These are phyloP conservation scores for Abelmoschus esculentus DNA, from an alignment of 345 rosid species.

Conservation along the genomic window DNA sequence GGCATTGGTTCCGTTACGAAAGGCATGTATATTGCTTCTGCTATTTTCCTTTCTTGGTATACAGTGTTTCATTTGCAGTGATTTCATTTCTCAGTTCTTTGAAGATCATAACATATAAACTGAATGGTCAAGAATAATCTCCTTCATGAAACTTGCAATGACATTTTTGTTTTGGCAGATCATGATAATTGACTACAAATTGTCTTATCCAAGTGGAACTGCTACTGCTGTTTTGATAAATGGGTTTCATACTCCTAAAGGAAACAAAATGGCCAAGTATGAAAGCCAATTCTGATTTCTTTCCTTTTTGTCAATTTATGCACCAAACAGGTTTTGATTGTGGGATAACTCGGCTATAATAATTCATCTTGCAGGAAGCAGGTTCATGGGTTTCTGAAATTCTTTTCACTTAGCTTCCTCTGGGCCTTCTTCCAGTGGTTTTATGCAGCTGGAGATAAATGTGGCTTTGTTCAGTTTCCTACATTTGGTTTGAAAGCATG, in stretches of 20 bases:
- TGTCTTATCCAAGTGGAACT: slow-evolving; percentile 87
- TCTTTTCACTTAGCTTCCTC: slow-evolving; percentile 61
- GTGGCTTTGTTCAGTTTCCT: slow-evolving; percentile 81
- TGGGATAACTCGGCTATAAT: neutral
- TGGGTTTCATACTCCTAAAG: slow-evolving; percentile 17
- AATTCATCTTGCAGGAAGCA: slow-evolving; percentile 51
- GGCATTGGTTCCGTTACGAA: slow-evolving; percentile 76
- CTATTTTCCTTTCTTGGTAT: neutral
- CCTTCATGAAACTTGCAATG: too few species aligned
- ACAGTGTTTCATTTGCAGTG: neutral
- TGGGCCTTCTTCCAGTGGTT: slow-evolving; percentile 95
- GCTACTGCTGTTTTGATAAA: slow-evolving; percentile 78
- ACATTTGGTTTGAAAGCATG: slow-evolving; percentile 75
- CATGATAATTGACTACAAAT: slow-evolving; percentile 78
- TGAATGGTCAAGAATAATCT: neutral
- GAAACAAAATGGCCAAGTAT: slow-evolving; percentile 74
- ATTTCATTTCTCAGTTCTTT: neutral
- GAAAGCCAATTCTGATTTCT: slow-evolving; percentile 9
- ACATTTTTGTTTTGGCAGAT: slow-evolving; percentile 36
- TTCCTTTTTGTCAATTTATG: neutral
- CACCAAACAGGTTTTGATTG: slow-evolving; percentile 1
- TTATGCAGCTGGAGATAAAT: slow-evolving; percentile 53
- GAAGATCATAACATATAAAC: too few species aligned
- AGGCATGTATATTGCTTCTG: slow-evolving; percentile 31
- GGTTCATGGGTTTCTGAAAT: slow-evolving; percentile 57